Base-by-base conservation (phyloP, 768 basidiomycete genomes). In the Leccinum boreale region DNA sequence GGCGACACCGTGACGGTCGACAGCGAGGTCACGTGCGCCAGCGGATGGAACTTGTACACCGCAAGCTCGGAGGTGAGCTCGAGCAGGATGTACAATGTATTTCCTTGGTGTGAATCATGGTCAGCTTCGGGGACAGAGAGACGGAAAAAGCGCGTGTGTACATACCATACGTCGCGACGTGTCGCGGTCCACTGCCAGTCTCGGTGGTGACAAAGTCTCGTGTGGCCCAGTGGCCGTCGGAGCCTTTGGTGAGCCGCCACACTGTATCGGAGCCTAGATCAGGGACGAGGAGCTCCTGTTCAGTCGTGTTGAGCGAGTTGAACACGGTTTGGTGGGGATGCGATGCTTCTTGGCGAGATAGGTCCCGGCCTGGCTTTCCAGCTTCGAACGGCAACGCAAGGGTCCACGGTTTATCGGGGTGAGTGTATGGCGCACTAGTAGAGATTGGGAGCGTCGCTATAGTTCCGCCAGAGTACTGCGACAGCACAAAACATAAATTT, bases 211-310 rank as follows among this genome's bases (percentile, higher is more conserved):
- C 68, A 33, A 75, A 74, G 5, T 79, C 84, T n/a, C 66, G 67
- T 50, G 82, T 64, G 19, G 71, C 67, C 83, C 90, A 86, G 29
- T 65, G 67, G 2, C 79, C 83, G 19, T 72, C 70, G 33, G 55
- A 33, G 9, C 65, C 69, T 66, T 82, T 79, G 62, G 72, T 74
- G 58, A 87, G 75, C 55, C 81, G 75, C 73, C 81, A 85, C 15
- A 91, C 79, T 53, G 78, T 78, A 68, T 94, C 92, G 3, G 82
- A 78, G 4, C 92, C 92, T 6, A 94, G 75, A 69, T 94, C 90
- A 1, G 89, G 84, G 1, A 91, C 78, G 46, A 92, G 78, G 12
- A 93, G 72, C 61, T 90, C 87, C 26, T 75, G 65, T 50, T 78
- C 75, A 17, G 75, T 70, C 29, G 78, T 70, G 42, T 82, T 78